Conservation (phyloP, 306 rosid species). For the Hylodesmum podocarpum region DNA sequence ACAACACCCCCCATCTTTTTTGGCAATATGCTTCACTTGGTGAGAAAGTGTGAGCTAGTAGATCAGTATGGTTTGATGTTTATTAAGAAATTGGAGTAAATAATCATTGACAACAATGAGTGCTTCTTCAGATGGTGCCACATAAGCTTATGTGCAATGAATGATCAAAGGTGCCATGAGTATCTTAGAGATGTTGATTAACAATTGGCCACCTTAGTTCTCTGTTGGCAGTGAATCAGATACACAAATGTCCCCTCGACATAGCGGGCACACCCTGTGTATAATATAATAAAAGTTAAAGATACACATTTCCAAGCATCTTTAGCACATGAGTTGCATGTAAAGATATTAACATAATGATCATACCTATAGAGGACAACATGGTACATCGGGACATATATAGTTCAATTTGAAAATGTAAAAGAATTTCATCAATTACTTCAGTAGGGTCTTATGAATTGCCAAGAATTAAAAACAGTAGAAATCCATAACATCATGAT, state of each 20-base stretch:
- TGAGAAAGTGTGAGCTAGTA: constrained; percentile 21
- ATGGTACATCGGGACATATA: constrained; percentile 10
- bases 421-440: background rate
- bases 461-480: constrained; percentile 1
- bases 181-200: constrained; percentile 24
- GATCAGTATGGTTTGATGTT: constrained; percentile 37
- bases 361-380: constrained; percentile 17
- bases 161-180: background rate
- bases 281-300: constrained; percentile 19
- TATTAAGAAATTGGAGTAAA: constrained; percentile 33
- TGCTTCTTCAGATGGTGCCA: constrained; percentile 38
- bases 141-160: constrained; percentile 26
- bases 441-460: constrained; percentile 16
- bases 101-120: constrained; percentile 43
- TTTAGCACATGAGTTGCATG: constrained; percentile 10
- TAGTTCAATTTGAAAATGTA: constrained; percentile 7
- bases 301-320: constrained; percentile 15
- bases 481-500: background rate
- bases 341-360: constrained; percentile 10
- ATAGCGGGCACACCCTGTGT: constrained; percentile 96
- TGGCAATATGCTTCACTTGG: background rate
- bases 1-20: constrained; percentile 8
- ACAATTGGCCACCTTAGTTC: constrained; percentile 41
- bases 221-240: constrained; percentile 51
- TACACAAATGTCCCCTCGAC: constrained; percentile 86